Evolutionary conservation across 495 filamentous ascomycete genomes (phyloP), one percentile per base, ranked within the genome.

Genomic region (Astrocystis sublimbata): DNA sequence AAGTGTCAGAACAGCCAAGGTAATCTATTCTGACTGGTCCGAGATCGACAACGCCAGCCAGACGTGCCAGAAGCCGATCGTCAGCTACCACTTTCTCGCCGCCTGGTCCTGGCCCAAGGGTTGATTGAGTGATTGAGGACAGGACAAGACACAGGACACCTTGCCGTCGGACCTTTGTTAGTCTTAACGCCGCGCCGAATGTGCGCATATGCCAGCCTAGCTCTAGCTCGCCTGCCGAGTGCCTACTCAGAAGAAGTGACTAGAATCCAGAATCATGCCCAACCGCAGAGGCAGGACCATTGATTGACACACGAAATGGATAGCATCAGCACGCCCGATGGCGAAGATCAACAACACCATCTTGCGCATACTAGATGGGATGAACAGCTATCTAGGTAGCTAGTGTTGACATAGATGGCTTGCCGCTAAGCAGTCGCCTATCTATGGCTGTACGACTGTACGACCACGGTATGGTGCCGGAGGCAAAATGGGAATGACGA

Each of bases 31-130:
- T 57, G 40, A 57, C 40, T 40, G 54, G 54, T 57, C 40, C 54
- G 54, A 31, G 54, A 57, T 57, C 54, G 54, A 57, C 54, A 57
- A 57, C 45, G 45, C 33, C 13, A 13, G 46, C n/a, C n/a, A n/a
- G 28, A 13, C 33, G 13, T 36, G 33, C 33, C 33, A 52, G 49
- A 52, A 43, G 58, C 58, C 52, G 58, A 60, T 60, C 58, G 36
- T 60, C 46, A 60, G 58, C 58, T 52, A 19, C 41, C 17, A 13
- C 13, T 42, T 41, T 30, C 45, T 50, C 57, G 42, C 45, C 10
- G 21, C 36, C 21, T 35, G 7, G 38, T 10, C 57, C 49, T 50
- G 57, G 31, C n/a, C n/a, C 38, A n/a, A 1, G 17, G 53, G 30
- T 58, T 42, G 24, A n/a, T n/a, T n/a, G n/a, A n/a, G n/a, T n/a